A percentile compares a stretch with the other conserved stretches of the same genome.
Conservation (phyloP, 192 early-diverging fungal genomes). For the Coemansia aciculifera region DNA sequence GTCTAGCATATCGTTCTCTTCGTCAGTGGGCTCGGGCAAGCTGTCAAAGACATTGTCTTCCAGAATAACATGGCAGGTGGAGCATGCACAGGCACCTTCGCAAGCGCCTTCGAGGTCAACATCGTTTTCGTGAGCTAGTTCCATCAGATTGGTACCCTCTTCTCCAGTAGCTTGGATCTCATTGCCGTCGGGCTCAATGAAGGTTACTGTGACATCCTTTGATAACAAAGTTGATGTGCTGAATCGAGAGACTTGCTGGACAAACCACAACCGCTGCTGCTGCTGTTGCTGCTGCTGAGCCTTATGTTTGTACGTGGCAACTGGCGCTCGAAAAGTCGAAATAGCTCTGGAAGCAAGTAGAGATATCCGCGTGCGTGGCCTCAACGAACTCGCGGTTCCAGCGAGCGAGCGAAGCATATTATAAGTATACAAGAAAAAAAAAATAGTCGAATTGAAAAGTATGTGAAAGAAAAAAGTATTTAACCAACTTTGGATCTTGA, state of each 20-base stretch:
- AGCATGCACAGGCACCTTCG: conserved; percentile 92
- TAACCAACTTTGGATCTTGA: background rate
- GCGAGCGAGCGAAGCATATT: conserved; percentile 11
- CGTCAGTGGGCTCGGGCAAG: conserved; percentile 91
- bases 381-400: conserved; percentile 6
- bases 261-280: background rate
- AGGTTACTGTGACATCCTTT: conserved; percentile 67
- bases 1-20: conserved; percentile 99
- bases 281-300: background rate
- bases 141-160: conserved; percentile 86
- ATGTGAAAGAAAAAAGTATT: background rate
- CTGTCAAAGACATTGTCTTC: conserved; percentile 78
- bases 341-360: too few species aligned
- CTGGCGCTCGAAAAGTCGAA: background rate
- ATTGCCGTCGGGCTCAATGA: conserved; percentile 83
- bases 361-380: background rate
- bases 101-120: conserved; percentile 97
- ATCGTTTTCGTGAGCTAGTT: conserved; percentile 87
- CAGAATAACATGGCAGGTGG: conserved; percentile 92
- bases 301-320: background rate
- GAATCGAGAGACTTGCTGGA: conserved; percentile 16
- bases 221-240: conserved; percentile 8
- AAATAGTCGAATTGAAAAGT: background rate
- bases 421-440: background rate
- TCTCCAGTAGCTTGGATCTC: conserved; percentile 72